A percentile compares a stretch with the other conserved stretches of the same genome.
Conservation (phyloP, 192 early-diverging fungal species). For the Backusella australiensis region DNA sequence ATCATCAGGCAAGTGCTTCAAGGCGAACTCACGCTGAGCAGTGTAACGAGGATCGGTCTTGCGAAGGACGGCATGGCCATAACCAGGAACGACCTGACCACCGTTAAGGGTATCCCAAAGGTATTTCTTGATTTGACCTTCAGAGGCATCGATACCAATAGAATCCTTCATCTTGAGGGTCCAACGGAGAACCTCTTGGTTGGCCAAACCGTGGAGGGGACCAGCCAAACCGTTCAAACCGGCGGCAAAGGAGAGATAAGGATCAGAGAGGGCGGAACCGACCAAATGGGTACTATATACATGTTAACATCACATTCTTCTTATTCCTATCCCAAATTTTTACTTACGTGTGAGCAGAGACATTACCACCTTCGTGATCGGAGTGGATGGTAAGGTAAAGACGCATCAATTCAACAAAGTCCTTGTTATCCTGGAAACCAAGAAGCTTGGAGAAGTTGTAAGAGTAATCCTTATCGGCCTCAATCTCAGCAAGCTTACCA, state of each 20-base stretch:
- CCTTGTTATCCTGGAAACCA: slow-evolving; percentile 82
- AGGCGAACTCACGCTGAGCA: slow-evolving; percentile 97
- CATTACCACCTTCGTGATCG: slow-evolving; percentile 99
- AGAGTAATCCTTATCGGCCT: slow-evolving; percentile 88
- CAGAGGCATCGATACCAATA: slow-evolving; percentile 82
- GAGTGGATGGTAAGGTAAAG: slow-evolving; percentile 99
- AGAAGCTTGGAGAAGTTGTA: slow-evolving; percentile 94
- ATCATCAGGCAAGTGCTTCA: slow-evolving; percentile 96
- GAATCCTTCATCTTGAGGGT: slow-evolving; percentile 88
- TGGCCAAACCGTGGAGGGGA: slow-evolving; percentile 98
- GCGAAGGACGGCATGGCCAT: slow-evolving; percentile 95
- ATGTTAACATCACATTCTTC: too few species aligned
- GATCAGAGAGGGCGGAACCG: slow-evolving; percentile 96
- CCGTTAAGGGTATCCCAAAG: slow-evolving; percentile 92
- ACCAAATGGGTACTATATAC: slow-evolving; percentile 59
- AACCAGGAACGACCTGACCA: slow-evolving; percentile 98
- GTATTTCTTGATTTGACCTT: slow-evolving; percentile 95
- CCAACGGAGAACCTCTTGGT: slow-evolving; percentile 99
- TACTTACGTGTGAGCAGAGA: slow-evolving; percentile 88
- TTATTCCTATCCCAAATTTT: too few species aligned
- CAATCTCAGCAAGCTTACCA: slow-evolving; percentile 81
- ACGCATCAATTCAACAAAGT: slow-evolving; percentile 97
- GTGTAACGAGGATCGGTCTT: slow-evolving; percentile 98
- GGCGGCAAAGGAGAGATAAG: slow-evolving; percentile 96
- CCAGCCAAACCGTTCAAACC: slow-evolving; percentile 97